These are phyloP conservation scores for Exutisphaerella laricina DNA, from an alignment of 2,329 filamentous ascomycete genomes.

Conservation along the genomic window DNA sequence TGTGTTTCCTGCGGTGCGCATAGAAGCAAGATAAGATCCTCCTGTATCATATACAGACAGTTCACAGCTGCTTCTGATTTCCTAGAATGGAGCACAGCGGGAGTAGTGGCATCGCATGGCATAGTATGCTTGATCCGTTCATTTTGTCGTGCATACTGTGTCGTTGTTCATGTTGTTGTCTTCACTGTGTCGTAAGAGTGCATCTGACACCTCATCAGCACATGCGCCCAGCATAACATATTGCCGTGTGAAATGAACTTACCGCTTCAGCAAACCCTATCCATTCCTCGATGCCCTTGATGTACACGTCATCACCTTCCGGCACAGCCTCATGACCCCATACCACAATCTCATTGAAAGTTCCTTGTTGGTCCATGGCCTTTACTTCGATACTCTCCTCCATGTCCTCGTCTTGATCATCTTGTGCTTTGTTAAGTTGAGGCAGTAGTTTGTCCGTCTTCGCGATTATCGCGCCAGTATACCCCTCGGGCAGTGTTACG, in stretches of 20 bases:
- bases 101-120: slow-evolving; percentile 3
- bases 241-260: too few species aligned
- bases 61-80: neutral
- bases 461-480: slow-evolving; percentile 43
- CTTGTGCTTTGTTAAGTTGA: slow-evolving; percentile 35
- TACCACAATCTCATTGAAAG: slow-evolving; percentile 70
- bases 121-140: neutral
- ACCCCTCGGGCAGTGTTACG: slow-evolving; percentile 64
- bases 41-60: slow-evolving; percentile 10
- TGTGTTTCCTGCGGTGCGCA: neutral
- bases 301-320: slow-evolving; percentile 62
- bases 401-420: slow-evolving; percentile 42
- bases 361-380: slow-evolving; percentile 56
- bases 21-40: slow-evolving; percentile 8
- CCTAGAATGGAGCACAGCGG: neutral
- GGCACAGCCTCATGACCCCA: slow-evolving; percentile 73
- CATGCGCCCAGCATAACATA: neutral
- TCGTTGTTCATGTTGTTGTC: neutral
- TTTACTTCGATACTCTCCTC: slow-evolving; percentile 48
- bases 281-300: slow-evolving; percentile 76
- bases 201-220: slow-evolving; percentile 9
- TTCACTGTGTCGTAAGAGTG: slow-evolving; percentile 8
- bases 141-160: neutral
- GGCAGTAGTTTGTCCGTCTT: slow-evolving; percentile 24
- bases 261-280: slow-evolving; percentile 65